Evolutionary conservation across 768 basidiomycete genomes (phyloP).

Genomic region (Phanerochaete sordida): DNA sequence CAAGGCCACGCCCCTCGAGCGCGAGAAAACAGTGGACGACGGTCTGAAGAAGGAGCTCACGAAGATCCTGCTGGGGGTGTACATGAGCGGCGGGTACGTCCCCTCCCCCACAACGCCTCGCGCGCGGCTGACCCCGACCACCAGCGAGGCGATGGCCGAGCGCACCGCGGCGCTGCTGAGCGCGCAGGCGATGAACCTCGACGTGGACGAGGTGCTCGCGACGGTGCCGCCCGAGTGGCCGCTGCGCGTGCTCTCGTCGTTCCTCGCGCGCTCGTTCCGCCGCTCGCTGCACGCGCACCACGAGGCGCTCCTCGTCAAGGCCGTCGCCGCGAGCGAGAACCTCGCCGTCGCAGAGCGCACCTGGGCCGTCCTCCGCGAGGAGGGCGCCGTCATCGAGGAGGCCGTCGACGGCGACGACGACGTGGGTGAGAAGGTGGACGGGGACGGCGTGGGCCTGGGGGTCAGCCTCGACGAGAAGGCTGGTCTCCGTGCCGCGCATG

Average conservation of each 20-base stretch:
- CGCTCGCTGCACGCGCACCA: constrained; percentile 66
- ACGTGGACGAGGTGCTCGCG: constrained; percentile 71
- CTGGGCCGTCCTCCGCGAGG: constrained; percentile 54
- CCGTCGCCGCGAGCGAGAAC: constrained; percentile 76
- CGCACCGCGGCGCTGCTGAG: constrained; percentile 70
- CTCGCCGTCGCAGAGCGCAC: constrained; percentile 61
- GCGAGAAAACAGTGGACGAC: constrained; percentile 38
- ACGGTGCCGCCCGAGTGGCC: constrained; percentile 77
- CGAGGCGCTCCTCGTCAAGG: constrained; percentile 76
- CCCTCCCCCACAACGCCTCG: neutral
- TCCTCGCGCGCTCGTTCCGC: constrained; percentile 76
- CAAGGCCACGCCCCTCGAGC: constrained; percentile 18
- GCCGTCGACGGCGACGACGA: constrained; percentile 42
- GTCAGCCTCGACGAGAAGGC: constrained; percentile 21
- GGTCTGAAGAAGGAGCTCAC: constrained; percentile 55
- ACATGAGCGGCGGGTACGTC: constrained; percentile 74
- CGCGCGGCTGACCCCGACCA: neutral
- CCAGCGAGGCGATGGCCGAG: constrained; percentile 50
- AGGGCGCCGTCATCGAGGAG: constrained; percentile 69
- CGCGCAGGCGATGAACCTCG: constrained; percentile 77
- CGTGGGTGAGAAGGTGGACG: constrained; percentile 15
- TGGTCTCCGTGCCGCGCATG: constrained; percentile 1
- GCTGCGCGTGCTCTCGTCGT: constrained; percentile 64
- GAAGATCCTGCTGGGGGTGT: constrained; percentile 73
- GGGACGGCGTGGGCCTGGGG: constrained; percentile 17